A percentile compares a stretch with the other conserved stretches of the same genome.
phyloP scores from a whole-genome alignment of 2,329 filamentous ascomycete species.

The Sclerotinia glacialis region DNA sequence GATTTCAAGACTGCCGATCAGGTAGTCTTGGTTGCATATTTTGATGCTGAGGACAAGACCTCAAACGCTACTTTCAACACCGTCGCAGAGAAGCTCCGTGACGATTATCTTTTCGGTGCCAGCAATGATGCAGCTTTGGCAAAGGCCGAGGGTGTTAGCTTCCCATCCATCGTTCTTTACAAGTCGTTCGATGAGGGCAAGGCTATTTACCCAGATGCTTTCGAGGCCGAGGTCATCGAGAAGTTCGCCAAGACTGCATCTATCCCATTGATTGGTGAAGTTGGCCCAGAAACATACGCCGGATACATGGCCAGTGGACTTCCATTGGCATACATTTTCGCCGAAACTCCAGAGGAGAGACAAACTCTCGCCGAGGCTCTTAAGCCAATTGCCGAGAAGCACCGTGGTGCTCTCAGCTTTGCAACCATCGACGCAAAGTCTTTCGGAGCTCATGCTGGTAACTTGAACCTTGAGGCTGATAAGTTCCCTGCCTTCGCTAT shows the following conservation, averaged over 20 bases:
- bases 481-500: conserved; percentile 98
- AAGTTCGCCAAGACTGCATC: conserved; percentile 80
- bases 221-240: conserved; percentile 76
- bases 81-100: conserved; percentile 72
- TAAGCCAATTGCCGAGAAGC: conserved; percentile 83
- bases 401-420: conserved; percentile 95
- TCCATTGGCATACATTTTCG: conserved; percentile 96
- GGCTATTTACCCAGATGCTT: conserved; percentile 75
- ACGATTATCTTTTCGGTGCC: conserved; percentile 89
- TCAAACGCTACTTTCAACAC: conserved; percentile 78
- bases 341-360: conserved; percentile 88
- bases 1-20: conserved; percentile 99
- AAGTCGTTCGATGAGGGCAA: conserved; percentile 98
- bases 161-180: conserved; percentile 88
- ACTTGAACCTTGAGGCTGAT: conserved; percentile 94
- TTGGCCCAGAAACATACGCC: conserved; percentile 94
- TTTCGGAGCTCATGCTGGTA: conserved; percentile 91
- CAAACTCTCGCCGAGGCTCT: conserved; percentile 71
- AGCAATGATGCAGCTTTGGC: conserved; percentile 80
- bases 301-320: conserved; percentile 91
- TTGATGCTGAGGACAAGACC: conserved; percentile 74
- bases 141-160: conserved; percentile 83
- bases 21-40: conserved; percentile 89
- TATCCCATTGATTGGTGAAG: conserved; percentile 89
- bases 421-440: conserved; percentile 93